A percentile compares a stretch with the other conserved stretches of the same genome.
Evolutionary conservation across 768 basidiomycete species (phyloP).

Genomic region (Lyophyllum shimeji): DNA sequence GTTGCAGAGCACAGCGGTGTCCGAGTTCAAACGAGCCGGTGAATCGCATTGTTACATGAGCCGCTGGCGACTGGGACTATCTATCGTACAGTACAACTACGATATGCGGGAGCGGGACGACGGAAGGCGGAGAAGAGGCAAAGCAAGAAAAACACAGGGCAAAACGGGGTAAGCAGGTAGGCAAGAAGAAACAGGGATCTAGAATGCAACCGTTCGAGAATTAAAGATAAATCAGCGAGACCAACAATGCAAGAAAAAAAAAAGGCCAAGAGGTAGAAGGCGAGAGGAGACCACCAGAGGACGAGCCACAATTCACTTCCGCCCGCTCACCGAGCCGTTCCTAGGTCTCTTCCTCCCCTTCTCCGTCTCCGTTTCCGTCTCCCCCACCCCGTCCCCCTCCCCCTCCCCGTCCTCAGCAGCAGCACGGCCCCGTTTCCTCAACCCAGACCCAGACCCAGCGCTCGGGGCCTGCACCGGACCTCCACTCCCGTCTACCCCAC

Average conservation of each 20-base stretch:
- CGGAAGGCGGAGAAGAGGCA: neutral
- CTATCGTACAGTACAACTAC: neutral
- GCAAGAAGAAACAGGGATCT: neutral
- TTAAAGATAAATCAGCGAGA: no score
- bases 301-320: neutral
- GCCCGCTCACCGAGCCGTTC: neutral
- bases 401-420: neutral
- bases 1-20: no score
- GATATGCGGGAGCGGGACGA: neutral
- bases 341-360: neutral
- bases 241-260: neutral
- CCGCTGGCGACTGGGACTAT: neutral
- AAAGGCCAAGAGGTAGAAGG: neutral
- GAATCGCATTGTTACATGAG: slow-evolving; percentile 1
- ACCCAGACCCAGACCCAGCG: neutral
- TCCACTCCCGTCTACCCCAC: no score
- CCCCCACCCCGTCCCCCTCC: slow-evolving; percentile 4
- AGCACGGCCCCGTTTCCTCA: neutral
- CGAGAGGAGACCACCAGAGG: neutral
- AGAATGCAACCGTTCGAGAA: neutral
- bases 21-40: neutral
- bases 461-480: neutral
- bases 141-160: neutral
- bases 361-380: slow-evolving; percentile 4
- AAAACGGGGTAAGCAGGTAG: neutral